These are phyloP conservation scores for Brassica balearica DNA, from an alignment of 441 rosid genomes.

Conservation along the genomic window DNA sequence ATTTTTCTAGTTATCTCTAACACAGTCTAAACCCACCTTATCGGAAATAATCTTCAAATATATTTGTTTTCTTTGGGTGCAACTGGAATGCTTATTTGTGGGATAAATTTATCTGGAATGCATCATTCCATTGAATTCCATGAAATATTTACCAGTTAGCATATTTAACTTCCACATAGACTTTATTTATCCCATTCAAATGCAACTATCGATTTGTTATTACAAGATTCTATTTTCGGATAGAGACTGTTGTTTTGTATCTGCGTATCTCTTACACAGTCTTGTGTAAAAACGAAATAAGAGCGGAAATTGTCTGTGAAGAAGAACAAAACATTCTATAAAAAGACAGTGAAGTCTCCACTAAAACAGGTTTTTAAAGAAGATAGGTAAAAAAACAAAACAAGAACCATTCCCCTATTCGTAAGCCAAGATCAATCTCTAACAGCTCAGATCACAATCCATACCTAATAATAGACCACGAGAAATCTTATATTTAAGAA, in stretches of 20 bases:
- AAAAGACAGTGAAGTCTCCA: slow-evolving; percentile 39
- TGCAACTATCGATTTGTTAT: slow-evolving; percentile 1
- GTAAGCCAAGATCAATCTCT: slow-evolving; percentile 16
- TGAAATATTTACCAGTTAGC: too few relatives aligned
- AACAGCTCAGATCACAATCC: slow-evolving; percentile 12
- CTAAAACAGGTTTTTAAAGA: slow-evolving; percentile 36
- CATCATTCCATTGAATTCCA: too few relatives aligned
- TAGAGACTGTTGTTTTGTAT: slow-evolving; percentile 5
- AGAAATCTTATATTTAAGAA: slow-evolving; percentile 27
- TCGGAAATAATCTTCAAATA: neutral
- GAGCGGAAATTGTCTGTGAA: slow-evolving; percentile 22
- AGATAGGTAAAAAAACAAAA: neutral
- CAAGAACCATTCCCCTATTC: slow-evolving; percentile 37
- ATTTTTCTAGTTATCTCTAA: too few relatives aligned
- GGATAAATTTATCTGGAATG: too few relatives aligned
- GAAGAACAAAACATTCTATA: slow-evolving; percentile 24
- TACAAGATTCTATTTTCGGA: slow-evolving; percentile 22
- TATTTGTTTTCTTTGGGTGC: neutral
- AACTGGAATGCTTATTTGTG: too few relatives aligned
- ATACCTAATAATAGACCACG: slow-evolving; percentile 34
- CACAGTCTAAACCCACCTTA: neutral
- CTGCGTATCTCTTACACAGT: slow-evolving; percentile 16
- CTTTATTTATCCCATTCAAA: slow-evolving; percentile 7
- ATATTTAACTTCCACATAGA: neutral
- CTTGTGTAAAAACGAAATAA: neutral